Evolutionary conservation across 139 green algal genomes (phyloP), one percentile per base, ranked within the genome.

Genomic region (Dunaliella primolecta): DNA sequence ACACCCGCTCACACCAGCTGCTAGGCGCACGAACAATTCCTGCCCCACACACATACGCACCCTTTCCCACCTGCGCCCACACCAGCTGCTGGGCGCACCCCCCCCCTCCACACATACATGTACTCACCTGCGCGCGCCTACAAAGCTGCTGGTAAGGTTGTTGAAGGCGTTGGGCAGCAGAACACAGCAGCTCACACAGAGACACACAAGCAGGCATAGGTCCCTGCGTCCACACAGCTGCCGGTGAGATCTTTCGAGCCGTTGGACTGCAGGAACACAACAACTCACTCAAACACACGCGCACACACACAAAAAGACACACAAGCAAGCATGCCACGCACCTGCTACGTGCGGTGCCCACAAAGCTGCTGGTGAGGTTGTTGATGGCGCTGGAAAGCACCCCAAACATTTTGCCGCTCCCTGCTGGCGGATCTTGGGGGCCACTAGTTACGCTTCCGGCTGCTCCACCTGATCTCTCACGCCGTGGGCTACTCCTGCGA

Each of bases 91-190:
- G n/a, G n/a, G n/a, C n/a, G n/a, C n/a, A n/a, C n/a, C n/a, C n/a
- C n/a, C n/a, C n/a, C n/a, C n/a, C n/a, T n/a, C n/a, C 77, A 82
- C 77, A 46, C 77, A 82, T 25, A 82, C 77, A 82, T 11, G 34
- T 25, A 82, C 77, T 21, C 77, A 82, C 77, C n/a, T 34, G 77
- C 32, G 24, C 7, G 30, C 7, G 11, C 81, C 81, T 29, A 84
- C 81, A n/a, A 56, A 84, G 56, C 56, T 79, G 56, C 79, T 83
- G 56, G 79, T 74, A 74, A 72, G 79, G 79, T 27, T 83, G 34
- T 35, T 20, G 21, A 36, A 20, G 2, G 46, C 77, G 46, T 55
- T 32, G 34, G 35, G 15, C 77, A 81, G 77, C 77, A 81, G 29
- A 20, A 81, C 24, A 70, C 77, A 20, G n/a, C 30, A 37, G 32